Conservation (phyloP, 164 flowering plant species). For the Macadamia integrifolia region DNA sequence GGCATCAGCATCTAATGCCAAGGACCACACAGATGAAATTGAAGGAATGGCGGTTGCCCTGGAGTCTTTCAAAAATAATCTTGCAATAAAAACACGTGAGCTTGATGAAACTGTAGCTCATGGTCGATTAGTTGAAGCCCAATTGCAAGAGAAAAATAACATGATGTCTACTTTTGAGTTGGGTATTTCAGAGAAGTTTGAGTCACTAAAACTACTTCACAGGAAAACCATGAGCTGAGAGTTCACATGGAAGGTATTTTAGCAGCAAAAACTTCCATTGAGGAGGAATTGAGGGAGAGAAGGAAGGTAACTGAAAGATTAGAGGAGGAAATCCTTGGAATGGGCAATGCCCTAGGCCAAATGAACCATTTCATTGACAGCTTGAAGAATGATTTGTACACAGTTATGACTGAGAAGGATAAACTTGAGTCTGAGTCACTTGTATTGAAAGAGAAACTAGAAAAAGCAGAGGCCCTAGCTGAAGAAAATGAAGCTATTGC, state of each 20-base stretch:
- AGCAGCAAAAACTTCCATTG: conserved; percentile 34
- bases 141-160: conserved; percentile 45
- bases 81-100: conserved; percentile 40
- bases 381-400: conserved; percentile 37
- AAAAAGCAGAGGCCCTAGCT: conserved; percentile 45
- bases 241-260: conserved; percentile 35
- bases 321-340: conserved; percentile 49
- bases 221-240: conserved; percentile 44
- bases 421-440: conserved; percentile 37
- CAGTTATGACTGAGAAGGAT: conserved; percentile 49
- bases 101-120: conserved; percentile 43
- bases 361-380: conserved; percentile 40
- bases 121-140: conserved; percentile 43
- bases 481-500: conserved; percentile 71
- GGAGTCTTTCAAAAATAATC: conserved; percentile 49
- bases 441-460: conserved; percentile 55
- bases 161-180: conserved; percentile 42
- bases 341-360: conserved; percentile 42
- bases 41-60: conserved; percentile 47
- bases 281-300: conserved; percentile 50
- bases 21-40: conserved; percentile 65
- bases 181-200: conserved; percentile 32
- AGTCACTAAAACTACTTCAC: conserved; percentile 28
- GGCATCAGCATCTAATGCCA: conserved; percentile 65
- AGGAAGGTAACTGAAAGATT: conserved; percentile 39